Percentiles rank a stretch among this genome's conserved stretches.
These are phyloP conservation scores for Naganishia liquefaciens DNA, from an alignment of 1,284 basidiomycete genomes.

Conservation along the genomic window DNA sequence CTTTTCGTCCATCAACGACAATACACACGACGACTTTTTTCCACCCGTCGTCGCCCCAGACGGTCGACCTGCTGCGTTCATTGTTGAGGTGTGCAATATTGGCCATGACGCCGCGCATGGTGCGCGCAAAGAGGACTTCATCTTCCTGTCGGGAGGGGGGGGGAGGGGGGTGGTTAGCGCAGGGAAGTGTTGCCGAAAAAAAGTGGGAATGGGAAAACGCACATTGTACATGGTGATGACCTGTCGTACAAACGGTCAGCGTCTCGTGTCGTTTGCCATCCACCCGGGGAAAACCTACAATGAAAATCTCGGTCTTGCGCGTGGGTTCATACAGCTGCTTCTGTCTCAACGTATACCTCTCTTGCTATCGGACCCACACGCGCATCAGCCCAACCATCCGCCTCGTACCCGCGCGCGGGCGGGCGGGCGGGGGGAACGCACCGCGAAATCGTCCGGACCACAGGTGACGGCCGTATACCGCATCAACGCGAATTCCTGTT, in stretches of 20 bases:
- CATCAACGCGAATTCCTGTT: conserved; percentile 92
- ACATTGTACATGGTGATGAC: conserved; percentile 76
- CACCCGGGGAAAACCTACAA: conserved; percentile 45
- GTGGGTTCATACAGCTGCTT: conserved; percentile 71
- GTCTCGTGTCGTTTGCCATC: conserved; percentile 30
- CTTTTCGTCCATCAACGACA: conserved; percentile 75
- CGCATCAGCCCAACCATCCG: background rate
- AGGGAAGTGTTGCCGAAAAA: no score
- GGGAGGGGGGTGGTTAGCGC: no score
- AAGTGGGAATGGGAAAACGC: conserved; percentile 11
- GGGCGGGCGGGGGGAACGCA: conserved; percentile 33
- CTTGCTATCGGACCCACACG: conserved; percentile 47
- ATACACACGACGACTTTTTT: conserved; percentile 72
- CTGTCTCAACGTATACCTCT: conserved; percentile 77
- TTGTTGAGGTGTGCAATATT: conserved; percentile 58
- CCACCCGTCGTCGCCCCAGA: conserved; percentile 96
- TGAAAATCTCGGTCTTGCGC: conserved; percentile 77
- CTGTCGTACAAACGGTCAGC: conserved; percentile 30
- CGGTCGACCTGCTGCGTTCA: conserved; percentile 50
- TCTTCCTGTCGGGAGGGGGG: conserved; percentile 66
- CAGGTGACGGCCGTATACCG: conserved; percentile 90
- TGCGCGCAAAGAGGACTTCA: conserved; percentile 73
- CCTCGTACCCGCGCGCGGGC: background rate
- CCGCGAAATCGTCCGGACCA: conserved; percentile 84
- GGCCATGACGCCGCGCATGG: conserved; percentile 91